phyloP scores from a whole-genome alignment of 352 stramenopile genomes.

The Phytophthora kernoviae region DNA sequence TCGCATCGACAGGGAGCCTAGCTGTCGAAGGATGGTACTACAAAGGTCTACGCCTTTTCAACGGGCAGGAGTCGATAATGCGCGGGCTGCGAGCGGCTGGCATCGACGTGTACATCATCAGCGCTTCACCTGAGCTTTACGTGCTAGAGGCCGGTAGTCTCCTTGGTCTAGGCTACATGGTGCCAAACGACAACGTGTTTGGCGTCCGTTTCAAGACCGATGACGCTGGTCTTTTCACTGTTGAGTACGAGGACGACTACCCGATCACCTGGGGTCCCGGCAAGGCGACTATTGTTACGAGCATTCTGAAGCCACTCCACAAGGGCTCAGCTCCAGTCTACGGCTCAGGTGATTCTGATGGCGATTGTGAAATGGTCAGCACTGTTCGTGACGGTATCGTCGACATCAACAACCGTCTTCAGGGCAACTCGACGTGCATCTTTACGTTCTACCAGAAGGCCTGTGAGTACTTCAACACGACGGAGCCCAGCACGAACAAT shows the following conservation, averaged over 20 bases:
- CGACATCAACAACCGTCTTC: slow-evolving; percentile 52
- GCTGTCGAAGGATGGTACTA: slow-evolving; percentile 30
- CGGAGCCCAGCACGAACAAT: slow-evolving; percentile 37
- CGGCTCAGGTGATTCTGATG: slow-evolving; percentile 7
- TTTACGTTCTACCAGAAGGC: slow-evolving; percentile 49
- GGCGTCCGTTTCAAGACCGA: slow-evolving; percentile 44
- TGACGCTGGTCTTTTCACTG: slow-evolving; percentile 34
- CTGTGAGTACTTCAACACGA: slow-evolving; percentile 38
- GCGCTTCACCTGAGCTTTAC: slow-evolving; percentile 48
- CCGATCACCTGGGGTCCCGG: slow-evolving; percentile 56
- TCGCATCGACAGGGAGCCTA: slow-evolving; percentile 29
- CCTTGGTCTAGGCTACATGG: slow-evolving; percentile 39
- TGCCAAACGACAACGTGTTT: slow-evolving; percentile 43
- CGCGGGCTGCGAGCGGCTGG: slow-evolving; percentile 34
- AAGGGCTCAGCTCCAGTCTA: slow-evolving; percentile 39
- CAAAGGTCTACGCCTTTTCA: slow-evolving; percentile 47
- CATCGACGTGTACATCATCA: slow-evolving; percentile 48
- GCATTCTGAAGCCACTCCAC: slow-evolving; percentile 41
- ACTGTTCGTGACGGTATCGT: slow-evolving; percentile 49
- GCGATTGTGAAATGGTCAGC: slow-evolving; percentile 52
- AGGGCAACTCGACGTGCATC: slow-evolving; percentile 40
- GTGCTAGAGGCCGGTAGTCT: slow-evolving; percentile 34
- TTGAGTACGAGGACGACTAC: slow-evolving; percentile 38
- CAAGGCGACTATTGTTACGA: slow-evolving; percentile 45
- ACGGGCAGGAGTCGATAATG: slow-evolving; percentile 51